A percentile compares a stretch with the other conserved stretches of the same genome.
Conservation (phyloP, 2,329 filamentous ascomycete genomes). For the Botrytis porri region DNA sequence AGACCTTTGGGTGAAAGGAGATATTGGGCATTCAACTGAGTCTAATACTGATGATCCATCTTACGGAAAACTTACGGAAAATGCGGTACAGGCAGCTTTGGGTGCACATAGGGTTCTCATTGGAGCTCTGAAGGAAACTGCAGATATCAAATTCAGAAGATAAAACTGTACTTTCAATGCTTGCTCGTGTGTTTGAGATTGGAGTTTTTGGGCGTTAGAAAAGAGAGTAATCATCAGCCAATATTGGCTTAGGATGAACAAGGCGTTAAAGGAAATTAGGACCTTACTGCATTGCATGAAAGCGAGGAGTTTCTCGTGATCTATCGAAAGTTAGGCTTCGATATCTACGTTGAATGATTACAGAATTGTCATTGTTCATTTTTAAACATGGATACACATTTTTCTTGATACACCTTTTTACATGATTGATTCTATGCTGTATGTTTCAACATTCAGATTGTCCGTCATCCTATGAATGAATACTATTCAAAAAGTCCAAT, state of each 20-base stretch:
- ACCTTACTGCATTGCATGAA: conserved; percentile 2
- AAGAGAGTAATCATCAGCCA: conserved; percentile 1
- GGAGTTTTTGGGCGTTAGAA: conserved; percentile 14
- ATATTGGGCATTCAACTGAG: conserved; percentile 42
- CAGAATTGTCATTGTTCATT: not conserved
- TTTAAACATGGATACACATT: not conserved
- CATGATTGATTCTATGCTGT: not conserved
- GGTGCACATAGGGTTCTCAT: conserved; percentile 58
- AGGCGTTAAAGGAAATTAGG: conserved; percentile 7
- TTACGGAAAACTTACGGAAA: conserved; percentile 56
- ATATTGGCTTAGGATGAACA: conserved; percentile 6
- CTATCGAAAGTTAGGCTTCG: conserved; percentile 7
- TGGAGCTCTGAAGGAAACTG: conserved; percentile 58
- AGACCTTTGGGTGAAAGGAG: conserved; percentile 89
- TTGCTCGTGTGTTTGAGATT: not conserved
- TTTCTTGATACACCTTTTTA: not conserved
- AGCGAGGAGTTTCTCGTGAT: conserved; percentile 15
- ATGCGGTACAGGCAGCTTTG: conserved; percentile 60
- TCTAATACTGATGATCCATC: conserved; percentile 42
- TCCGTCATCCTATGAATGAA: not conserved
- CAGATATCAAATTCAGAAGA: conserved; percentile 40
- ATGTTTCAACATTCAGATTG: not conserved
- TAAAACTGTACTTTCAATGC: conserved; percentile 17
- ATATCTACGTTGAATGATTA: conserved; percentile 2
- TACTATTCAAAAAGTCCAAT: not conserved